Percentiles rank a stretch among this genome's conserved stretches.
phyloP scores from a whole-genome alignment of 164 flowering plant species.

The Euptelea pleiosperma region DNA sequence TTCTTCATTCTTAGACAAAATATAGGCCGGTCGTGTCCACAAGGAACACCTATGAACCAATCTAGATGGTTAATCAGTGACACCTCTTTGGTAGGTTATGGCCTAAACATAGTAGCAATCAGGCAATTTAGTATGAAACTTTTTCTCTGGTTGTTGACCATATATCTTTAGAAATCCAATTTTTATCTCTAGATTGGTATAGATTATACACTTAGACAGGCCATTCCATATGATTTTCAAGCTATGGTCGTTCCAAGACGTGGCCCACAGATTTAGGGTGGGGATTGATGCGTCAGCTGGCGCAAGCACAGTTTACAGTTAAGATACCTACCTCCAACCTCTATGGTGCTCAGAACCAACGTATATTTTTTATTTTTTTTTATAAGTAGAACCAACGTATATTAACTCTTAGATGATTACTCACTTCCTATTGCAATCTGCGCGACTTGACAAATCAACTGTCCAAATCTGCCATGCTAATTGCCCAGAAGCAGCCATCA shows the following conservation, averaged over 20 bases:
- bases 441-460: slow-evolving; percentile 71
- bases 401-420: slow-evolving; percentile 17
- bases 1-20: too few relatives aligned
- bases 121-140: background rate
- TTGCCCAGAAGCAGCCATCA: slow-evolving; percentile 75
- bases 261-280: too few relatives aligned
- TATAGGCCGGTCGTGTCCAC: background rate
- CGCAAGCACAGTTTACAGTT: too few relatives aligned
- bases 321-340: too few relatives aligned
- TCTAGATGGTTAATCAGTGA: background rate
- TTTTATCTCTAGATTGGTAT: background rate
- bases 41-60: background rate
- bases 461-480: slow-evolving; percentile 88
- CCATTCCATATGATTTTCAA: too few relatives aligned
- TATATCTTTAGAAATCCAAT: background rate
- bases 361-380: too few relatives aligned
- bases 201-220: too few relatives aligned
- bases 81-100: background rate
- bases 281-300: too few relatives aligned
- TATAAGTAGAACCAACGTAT: too few relatives aligned
- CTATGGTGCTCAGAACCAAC: too few relatives aligned
- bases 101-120: background rate
- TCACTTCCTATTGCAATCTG: slow-evolving; percentile 86
- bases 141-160: background rate
- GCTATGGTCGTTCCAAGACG: too few relatives aligned